These are phyloP conservation scores for Penicillium sp. DNA, from an alignment of 2,329 filamentous ascomycete species.

Conservation along the genomic window DNA sequence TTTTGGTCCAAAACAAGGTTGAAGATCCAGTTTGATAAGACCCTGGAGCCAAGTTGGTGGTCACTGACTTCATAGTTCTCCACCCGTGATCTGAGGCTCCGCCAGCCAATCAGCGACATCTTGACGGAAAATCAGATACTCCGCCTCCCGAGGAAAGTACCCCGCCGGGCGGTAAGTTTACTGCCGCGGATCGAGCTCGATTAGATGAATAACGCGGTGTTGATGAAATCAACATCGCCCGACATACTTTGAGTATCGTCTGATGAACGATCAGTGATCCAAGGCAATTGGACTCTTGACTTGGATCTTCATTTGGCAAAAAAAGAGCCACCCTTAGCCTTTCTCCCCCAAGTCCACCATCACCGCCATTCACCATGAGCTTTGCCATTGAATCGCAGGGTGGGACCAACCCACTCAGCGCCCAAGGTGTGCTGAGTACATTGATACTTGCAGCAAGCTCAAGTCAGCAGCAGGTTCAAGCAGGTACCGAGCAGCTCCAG, in stretches of 20 bases:
- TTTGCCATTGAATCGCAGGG: constrained; percentile 77
- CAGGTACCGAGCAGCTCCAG: constrained; percentile 67
- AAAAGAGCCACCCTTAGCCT: neutral
- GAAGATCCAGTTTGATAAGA: constrained; percentile 8
- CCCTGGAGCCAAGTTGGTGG: neutral
- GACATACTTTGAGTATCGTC: neutral
- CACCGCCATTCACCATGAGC: constrained; percentile 56
- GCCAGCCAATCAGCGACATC: neutral
- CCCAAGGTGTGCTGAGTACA: constrained; percentile 64
- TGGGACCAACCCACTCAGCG: constrained; percentile 71
- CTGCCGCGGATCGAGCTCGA: constrained; percentile 4
- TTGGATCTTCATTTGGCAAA: neutral
- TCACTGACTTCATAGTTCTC: constrained; percentile 24
- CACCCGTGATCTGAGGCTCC: neutral
- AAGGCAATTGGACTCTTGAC: neutral
- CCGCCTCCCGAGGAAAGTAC: constrained; percentile 12
- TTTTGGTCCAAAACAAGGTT: constrained; percentile 9
- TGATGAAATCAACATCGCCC: neutral
- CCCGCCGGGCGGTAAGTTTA: constrained; percentile 19
- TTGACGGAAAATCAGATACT: neutral
- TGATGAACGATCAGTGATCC: neutral
- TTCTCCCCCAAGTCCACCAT: neutral
- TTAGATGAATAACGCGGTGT: constrained; percentile 6
- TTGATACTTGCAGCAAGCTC: constrained; percentile 65
- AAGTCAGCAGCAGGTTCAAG: constrained; percentile 66